Base-by-base conservation (phyloP, 805 yeast genomes). In the Wickerhamomyces queroliae region DNA sequence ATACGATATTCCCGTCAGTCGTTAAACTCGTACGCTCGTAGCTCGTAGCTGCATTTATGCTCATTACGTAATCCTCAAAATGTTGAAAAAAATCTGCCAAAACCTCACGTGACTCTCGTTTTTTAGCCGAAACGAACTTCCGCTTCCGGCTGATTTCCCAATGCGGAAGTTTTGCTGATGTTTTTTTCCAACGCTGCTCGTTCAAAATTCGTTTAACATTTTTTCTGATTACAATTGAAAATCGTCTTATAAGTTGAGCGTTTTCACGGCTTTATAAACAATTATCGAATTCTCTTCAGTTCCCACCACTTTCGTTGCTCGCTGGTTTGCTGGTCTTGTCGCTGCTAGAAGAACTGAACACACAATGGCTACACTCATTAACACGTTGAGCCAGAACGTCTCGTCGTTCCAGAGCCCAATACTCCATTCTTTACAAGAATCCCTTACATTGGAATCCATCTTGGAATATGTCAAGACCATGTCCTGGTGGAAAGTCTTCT, bases 401-500 rank as follows among this genome's bases (percentile, higher is more conserved):
- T 33, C 45, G 22, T 35, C 51, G 10, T 46, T 52, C 20, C 48
- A 43, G 9, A 27, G 39, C 12, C 47, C 42, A 26, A 11, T 39
- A 35, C 13, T 43, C 12, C 36, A 7, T 16, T 27, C 21, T n/a
- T 24, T 38, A 9, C 35, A 19, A 24, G 32, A 35, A 18, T 22
- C 35, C 26, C 36, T 29, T 7, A 40, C 36, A 18, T 23, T 45
- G 16, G 49, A 44, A 6, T 13, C 27, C 6, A 27, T 49, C 1
- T 26, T 52, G 11, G 45, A 45, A 18, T 38, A 44, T 12, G 26
- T 61, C 12, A 47, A 51, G 31, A 40, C 50, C 13, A 28, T 75
- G 16, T 63, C 82, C 3, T 79, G 84, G 78, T 67, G 71, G 63
- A 77, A 80, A 56, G 49, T 77, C 32, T 46, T 67, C 16, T 38